Evolutionary conservation across 345 rosid species (phyloP).

Genomic region (Brassica nigra): DNA sequence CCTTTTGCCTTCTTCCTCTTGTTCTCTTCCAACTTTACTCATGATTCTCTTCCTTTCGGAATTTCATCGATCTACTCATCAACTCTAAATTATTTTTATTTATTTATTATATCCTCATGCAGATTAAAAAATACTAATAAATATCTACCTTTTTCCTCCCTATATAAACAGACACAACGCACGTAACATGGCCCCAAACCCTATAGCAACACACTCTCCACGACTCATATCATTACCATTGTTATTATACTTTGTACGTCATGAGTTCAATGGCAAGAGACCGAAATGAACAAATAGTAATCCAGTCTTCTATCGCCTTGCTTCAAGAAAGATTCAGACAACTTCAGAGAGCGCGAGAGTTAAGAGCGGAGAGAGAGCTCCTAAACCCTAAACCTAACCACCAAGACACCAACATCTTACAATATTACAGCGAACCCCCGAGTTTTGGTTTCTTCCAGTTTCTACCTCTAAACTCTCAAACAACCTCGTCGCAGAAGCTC

Average conservation of each 20-base stretch:
- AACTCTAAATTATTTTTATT: constrained; percentile 25
- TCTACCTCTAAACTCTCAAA: constrained; percentile 41
- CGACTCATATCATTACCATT: constrained; percentile 25
- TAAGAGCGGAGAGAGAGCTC: constrained; percentile 65
- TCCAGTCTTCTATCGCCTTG: constrained; percentile 66
- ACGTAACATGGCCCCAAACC: constrained; percentile 32
- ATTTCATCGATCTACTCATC: constrained; percentile 51
- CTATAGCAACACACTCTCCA: constrained; percentile 23
- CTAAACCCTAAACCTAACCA: constrained; percentile 41
- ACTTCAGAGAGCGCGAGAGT: constrained; percentile 59
- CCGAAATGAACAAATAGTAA: constrained; percentile 45
- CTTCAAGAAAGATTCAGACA: constrained; percentile 77
- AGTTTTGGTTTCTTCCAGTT: constrained; percentile 53
- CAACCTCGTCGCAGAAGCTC: constrained; percentile 38
- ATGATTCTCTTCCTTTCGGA: constrained; percentile 60
- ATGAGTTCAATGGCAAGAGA: constrained; percentile 52
- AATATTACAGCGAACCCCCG: constrained; percentile 43
- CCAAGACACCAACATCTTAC: constrained; percentile 30
- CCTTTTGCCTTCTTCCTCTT: constrained; percentile 50
- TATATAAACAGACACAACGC: constrained; percentile 41
- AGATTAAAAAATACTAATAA: constrained; percentile 24
- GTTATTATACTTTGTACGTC: constrained; percentile 3
- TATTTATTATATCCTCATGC: constrained; percentile 33
- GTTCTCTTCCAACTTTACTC: constrained; percentile 58
- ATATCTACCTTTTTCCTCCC: constrained; percentile 25